Base-by-base conservation (phyloP, 2,329 filamentous ascomycete genomes). In the Grosmannia clavigera region DNA sequence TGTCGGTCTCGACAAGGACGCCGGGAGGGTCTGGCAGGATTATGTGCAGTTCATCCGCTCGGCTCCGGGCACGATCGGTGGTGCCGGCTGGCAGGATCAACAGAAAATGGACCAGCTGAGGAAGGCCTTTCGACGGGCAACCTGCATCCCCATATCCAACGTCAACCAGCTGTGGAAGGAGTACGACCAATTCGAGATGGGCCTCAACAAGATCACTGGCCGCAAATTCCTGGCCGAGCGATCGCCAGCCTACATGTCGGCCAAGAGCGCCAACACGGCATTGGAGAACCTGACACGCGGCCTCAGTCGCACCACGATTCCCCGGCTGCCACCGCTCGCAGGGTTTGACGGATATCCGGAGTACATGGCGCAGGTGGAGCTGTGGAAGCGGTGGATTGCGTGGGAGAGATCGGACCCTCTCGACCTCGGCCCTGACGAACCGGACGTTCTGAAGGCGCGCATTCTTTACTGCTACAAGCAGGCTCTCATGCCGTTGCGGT, bases 391-490 rank as follows among this genome's bases (percentile, higher is more conserved):
- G 65, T 99, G 95, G 94, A 87, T 99, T 65, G 78, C 85, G 5
- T 99, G 92, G 91, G 94, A 99, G 73, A 95, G 92, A 72, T 86
- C 88, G 22, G 94, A 99, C 68, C 91, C 90, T 1, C 77, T 99
- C 3, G 89, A 95, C 29, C 76, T 97, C 58, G 88, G 89, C 69
- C 80, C 86, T 2, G 92, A 97, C 59, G 92, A 97, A 66, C 77
- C 81, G 3, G 81, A 84, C 58, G 80, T 82, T 7, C 94, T 87
- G 73, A 87, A 87, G 65, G 81, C 87, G 65, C 86, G 94, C 50
- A 82, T 97, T 51, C 73, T 96, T 9, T 95, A 95, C 71, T 87
- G 90, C 64, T 97, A 96, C 77, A 94, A 91, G 71, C 92, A 96
- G 71, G 90, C 92, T 5, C 76, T 95, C 55, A 96, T 96, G 88